Base-by-base conservation (phyloP, 129 eudicot species). In the Flaveria sonorensis region DNA sequence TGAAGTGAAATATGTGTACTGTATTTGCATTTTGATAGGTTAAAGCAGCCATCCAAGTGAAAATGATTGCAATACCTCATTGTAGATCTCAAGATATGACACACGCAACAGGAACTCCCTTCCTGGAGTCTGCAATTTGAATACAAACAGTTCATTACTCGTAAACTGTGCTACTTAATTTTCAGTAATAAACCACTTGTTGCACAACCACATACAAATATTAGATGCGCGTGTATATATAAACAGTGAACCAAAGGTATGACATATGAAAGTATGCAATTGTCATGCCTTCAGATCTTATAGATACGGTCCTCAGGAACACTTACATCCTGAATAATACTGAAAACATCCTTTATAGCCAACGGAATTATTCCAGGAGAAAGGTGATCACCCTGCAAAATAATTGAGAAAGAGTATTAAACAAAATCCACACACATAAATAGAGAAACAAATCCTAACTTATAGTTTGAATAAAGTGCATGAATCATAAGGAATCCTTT, bases 301-400 rank as follows among this genome's bases (percentile, higher is more conserved):
- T 20, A 26, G 36, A 39, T 42, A 73, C 43, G 61, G 69, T 73
- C 8, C 8, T 26, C 18, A 60, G 79, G 68, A 80, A 79, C 51
- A 70, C 97, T 86, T 88, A 95, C 99, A 81, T 95, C 99, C 85
- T 95, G 99, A 77, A 95, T 95, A 43, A 95, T 89, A 87, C 97
- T 95, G 89, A 95, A 95, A 47, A 95, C 97, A 81, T 95, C 99
- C 82, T 91, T 95, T 84, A 95, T 95, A 13, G 99, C 97, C 88
- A 95, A 80, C 48, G 99, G 99, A 81, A 95, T 91, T 52, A 95
- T 83, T 43, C 99, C 99, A 5, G 97, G 99, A 85, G 89, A 86
- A 82, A 52, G 79, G 79, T 95, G 96, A 89, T 95, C 99, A 63
- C 99, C 99, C 99, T 95, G 75, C 15, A 8, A 61, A 71, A 70